Evolutionary conservation across 495 filamentous ascomycete species (phyloP).

Genomic region (Neurospora terricola): DNA sequence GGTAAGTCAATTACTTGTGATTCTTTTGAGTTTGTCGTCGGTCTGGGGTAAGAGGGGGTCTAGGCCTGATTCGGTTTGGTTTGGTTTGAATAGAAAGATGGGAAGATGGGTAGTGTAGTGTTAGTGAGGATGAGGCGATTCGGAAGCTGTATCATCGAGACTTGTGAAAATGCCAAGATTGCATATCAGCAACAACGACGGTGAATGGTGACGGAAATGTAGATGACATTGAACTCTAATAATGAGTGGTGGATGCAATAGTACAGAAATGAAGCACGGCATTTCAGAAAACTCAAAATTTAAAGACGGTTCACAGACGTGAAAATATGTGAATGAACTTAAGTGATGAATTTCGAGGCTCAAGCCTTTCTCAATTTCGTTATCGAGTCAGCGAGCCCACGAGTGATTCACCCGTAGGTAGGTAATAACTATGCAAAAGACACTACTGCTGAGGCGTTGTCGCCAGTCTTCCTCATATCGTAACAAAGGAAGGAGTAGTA

Average conservation of each 20-base stretch:
- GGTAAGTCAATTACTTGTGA: neutral
- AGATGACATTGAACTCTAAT: neutral
- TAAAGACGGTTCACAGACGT: neutral
- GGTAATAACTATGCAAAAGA: neutral
- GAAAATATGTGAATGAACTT: neutral
- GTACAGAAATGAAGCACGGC: neutral
- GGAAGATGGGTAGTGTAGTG: neutral
- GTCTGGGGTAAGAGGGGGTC: neutral
- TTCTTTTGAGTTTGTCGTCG: neutral
- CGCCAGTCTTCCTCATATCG: neutral
- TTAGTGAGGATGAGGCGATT: neutral
- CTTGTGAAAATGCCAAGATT: neutral
- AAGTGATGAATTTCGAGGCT: neutral
- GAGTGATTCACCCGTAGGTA: neutral
- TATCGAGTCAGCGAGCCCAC: neutral
- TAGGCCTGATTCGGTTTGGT: neutral
- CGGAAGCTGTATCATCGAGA: neutral
- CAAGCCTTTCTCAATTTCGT: neutral
- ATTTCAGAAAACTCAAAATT: too few relatives aligned
- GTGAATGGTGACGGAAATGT: neutral
- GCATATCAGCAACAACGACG: neutral
- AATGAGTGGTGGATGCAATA: neutral
- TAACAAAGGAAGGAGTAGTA: neutral
- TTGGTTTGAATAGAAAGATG: neutral
- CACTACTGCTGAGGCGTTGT: neutral